Base-by-base conservation (phyloP, 208 protist genomes). In the Strigomonas culicis region DNA sequence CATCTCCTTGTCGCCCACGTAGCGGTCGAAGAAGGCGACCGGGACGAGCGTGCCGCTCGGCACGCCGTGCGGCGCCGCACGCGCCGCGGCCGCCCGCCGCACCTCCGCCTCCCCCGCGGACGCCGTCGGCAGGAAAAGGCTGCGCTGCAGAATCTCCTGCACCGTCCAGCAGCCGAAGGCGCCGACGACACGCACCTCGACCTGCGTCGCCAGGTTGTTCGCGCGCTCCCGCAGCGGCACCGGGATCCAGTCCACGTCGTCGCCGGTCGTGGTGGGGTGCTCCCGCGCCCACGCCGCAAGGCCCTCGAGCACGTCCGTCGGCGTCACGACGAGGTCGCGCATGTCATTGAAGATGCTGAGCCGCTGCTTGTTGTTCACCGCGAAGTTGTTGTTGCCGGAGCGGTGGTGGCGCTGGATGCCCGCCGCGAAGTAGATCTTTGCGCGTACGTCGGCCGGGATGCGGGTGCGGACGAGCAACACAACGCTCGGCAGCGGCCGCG, bases 1-100 rank as follows among this genome's bases (percentile, higher is more conserved):
- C 67, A 82, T 77, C 63, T 86, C 80, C 66, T 78, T 72, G 64
- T 86, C 80, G 1, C 80, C 80, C n/a, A 86, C 72, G 24, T 75
- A 70, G 53, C 74, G 69, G 58, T 86, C 80, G n/a, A 86, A 79
- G 65, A 79, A 79, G 60, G 55, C 50, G 7, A 70, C 50, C 56
- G 74, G 63, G 34, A 79, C n/a, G 8, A 79, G 69, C 0, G 63
- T 71, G 6, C 39, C 44, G 41, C 56, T 61, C 0, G 69, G 69
- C 0, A 79, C 63, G 2, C 69, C 74, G 55, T 75, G 57, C 8
- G 74, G 74, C 28, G 32, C 22, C 47, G 74, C 74, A 13, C 65
- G 61, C 13, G 46, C 55, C 68, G 73, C 22, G 0, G 67, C 25
- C 25, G 25, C 61, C 30, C 57, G 44, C 28, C 60, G 17, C 4